phyloP scores from a whole-genome alignment of 2,329 filamentous ascomycete genomes.

The Metarhizium rileyi region DNA sequence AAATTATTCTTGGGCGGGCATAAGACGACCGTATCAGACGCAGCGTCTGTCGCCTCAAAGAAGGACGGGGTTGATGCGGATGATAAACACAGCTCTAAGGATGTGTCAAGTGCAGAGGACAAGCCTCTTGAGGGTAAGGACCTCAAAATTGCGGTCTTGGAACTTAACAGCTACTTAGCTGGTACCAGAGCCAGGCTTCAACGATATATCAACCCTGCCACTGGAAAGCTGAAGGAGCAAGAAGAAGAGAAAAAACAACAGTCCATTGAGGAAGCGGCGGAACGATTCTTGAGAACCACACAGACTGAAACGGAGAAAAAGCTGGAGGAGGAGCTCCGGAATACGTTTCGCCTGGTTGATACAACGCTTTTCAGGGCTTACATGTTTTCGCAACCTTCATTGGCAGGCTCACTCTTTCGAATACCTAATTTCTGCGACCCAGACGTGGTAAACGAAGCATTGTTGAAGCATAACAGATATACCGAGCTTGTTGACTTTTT shows the following conservation, averaged over 20 bases:
- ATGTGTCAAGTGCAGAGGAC: constrained; percentile 31
- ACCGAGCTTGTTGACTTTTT: constrained; percentile 96
- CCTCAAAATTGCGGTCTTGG: constrained; percentile 68
- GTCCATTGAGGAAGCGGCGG: constrained; percentile 40
- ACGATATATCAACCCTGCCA: constrained; percentile 50
- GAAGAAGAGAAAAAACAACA: constrained; percentile 32
- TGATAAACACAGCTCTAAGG: constrained; percentile 45
- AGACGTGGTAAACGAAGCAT: constrained; percentile 83
- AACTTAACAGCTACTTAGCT: constrained; percentile 79
- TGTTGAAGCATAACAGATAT: constrained; percentile 81
- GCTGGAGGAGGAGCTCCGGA: constrained; percentile 61
- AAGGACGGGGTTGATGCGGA: constrained; percentile 43
- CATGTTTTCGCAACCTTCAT: constrained; percentile 80
- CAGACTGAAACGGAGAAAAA: constrained; percentile 43
- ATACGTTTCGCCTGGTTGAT: constrained; percentile 77
- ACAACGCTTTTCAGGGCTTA: constrained; percentile 91
- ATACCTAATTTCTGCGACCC: constrained; percentile 97
- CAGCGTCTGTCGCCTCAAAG: constrained; percentile 50
- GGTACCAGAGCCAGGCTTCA: constrained; percentile 65
- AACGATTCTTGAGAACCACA: constrained; percentile 42
- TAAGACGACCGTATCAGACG: constrained; percentile 40
- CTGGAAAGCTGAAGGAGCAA: constrained; percentile 49
- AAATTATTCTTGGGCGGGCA: constrained; percentile 41
- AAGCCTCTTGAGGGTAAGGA: constrained; percentile 67
- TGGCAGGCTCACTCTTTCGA: constrained; percentile 84